Conservation (phyloP, 2,329 filamentous ascomycete genomes). For the Fusarium newnesense region DNA sequence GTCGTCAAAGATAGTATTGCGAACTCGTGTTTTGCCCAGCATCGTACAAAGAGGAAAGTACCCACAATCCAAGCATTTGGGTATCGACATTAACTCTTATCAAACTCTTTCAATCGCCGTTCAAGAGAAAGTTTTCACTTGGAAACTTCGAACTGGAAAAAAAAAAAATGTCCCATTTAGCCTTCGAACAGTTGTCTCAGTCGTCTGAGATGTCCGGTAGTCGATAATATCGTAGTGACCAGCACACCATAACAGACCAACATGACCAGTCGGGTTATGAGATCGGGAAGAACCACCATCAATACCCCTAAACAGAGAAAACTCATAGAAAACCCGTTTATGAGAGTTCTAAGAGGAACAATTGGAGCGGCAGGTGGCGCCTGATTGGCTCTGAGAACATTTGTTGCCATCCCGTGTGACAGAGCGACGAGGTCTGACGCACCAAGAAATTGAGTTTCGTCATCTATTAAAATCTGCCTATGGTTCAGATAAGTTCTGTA, state of each 20-base stretch:
- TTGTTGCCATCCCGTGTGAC: slow-evolving; percentile 1
- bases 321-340: slow-evolving; percentile 29
- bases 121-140: not conserved
- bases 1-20: not conserved
- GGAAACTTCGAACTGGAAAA: not conserved
- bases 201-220: slow-evolving; percentile 23
- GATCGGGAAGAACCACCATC: slow-evolving; percentile 25
- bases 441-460: slow-evolving; percentile 70
- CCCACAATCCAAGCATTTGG: not conserved
- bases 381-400: slow-evolving; percentile 4
- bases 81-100: not conserved
- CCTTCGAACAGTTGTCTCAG: slow-evolving; percentile 24
- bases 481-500: slow-evolving; percentile 65
- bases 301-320: slow-evolving; percentile 25
- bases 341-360: slow-evolving; percentile 17
- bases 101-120: not conserved
- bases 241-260: slow-evolving; percentile 24
- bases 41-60: not conserved
- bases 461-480: slow-evolving; percentile 62
- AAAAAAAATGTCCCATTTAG: not conserved
- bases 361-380: not conserved
- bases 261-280: slow-evolving; percentile 27
- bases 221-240: slow-evolving; percentile 18
- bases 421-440: slow-evolving; percentile 22
- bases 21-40: not conserved